Evolutionary conservation across 495 filamentous ascomycete species (phyloP).

Genomic region (Aspergillus carlsbadensis): DNA sequence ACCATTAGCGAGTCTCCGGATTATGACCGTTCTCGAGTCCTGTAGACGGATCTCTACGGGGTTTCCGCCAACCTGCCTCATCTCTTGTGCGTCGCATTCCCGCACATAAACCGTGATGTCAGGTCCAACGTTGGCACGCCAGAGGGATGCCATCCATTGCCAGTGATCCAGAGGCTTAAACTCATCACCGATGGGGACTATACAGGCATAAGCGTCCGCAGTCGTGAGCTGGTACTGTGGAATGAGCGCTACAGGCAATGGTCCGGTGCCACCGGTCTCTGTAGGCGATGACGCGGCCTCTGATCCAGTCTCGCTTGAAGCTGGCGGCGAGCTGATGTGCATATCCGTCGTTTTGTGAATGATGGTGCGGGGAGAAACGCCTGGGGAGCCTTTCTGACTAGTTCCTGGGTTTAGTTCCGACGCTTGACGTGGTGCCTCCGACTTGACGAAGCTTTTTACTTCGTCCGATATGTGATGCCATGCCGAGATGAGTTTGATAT

Average conservation of each 20-base stretch:
- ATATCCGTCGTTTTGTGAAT: slow-evolving; percentile 34
- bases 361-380: slow-evolving; percentile 35
- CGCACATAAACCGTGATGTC: slow-evolving; percentile 76
- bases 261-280: slow-evolving; percentile 10
- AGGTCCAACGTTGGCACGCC: slow-evolving; percentile 81
- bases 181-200: slow-evolving; percentile 70
- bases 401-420: slow-evolving; percentile 18
- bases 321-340: slow-evolving; percentile 30
- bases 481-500: slow-evolving; percentile 63
- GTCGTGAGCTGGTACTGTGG: slow-evolving; percentile 75
- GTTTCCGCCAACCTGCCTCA: slow-evolving; percentile 38
- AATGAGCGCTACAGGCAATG: slow-evolving; percentile 68
- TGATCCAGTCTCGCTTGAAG: slow-evolving; percentile 31
- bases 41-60: slow-evolving; percentile 53
- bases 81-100: slow-evolving; percentile 45
- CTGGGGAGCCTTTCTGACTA: slow-evolving; percentile 19
- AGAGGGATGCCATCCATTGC: slow-evolving; percentile 97
- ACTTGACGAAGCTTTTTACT: slow-evolving; percentile 62
- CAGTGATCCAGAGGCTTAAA: slow-evolving; percentile 88
- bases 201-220: slow-evolving; percentile 69
- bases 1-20: slow-evolving; percentile 46
- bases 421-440: slow-evolving; percentile 9
- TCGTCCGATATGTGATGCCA: slow-evolving; percentile 73
- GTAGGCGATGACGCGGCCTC: slow-evolving; percentile 25
- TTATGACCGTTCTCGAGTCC: slow-evolving; percentile 56